Evolutionary conservation across 192 early-diverging fungal genomes (phyloP), one percentile per base, ranked within the genome.

Genomic region (Lobosporangium transversale): DNA sequence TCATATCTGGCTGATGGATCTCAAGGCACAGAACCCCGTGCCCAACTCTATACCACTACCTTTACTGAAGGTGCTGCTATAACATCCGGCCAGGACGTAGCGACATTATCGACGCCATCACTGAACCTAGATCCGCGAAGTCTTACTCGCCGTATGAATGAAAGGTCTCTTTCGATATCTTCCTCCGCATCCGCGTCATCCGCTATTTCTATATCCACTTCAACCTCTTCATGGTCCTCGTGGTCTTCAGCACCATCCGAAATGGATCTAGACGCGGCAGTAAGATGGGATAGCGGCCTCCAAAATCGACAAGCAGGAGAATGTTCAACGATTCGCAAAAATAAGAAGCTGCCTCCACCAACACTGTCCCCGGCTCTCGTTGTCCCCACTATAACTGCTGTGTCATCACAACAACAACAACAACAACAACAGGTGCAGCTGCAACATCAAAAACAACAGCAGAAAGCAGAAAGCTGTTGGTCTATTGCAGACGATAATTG

Each of bases 311-410:
- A 51, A 49, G 23, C 2, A n/a, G 50, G 35, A 53, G 10, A n/a
- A 9, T 14, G 27, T 45, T 2, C 56, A 51, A 2, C 8, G 7
- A 0, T 44, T 23, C 59, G 54, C 53, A 70, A 70, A 48, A 63
- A 63, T 27, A 71, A 71, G 54, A 33, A n/a, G 15, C 27, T 71
- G 15, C 69, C 69, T 4, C 69, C 69, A 1, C 69, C 69, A 6
- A 71, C 69, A 2, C 33, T 71, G 27, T 52, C 69, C 8, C 60
- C 69, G 8, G 63, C 56, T 10, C 52, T 71, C 2, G 21, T 63
- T 14, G 37, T 40, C 8, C 37, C 37, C 14, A 40, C 8, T 40
- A 14, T 14, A 40, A 10, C 37, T n/a, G n/a, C n/a, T n/a, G n/a
- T n/a, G n/a, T n/a, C n/a, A n/a, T n/a, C n/a, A n/a, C n/a, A n/a